Percentiles rank a stretch among this genome's conserved stretches.
These are phyloP conservation scores for Lipomyces spencermartinsiae DNA, from an alignment of 805 yeast species.

Conservation along the genomic window DNA sequence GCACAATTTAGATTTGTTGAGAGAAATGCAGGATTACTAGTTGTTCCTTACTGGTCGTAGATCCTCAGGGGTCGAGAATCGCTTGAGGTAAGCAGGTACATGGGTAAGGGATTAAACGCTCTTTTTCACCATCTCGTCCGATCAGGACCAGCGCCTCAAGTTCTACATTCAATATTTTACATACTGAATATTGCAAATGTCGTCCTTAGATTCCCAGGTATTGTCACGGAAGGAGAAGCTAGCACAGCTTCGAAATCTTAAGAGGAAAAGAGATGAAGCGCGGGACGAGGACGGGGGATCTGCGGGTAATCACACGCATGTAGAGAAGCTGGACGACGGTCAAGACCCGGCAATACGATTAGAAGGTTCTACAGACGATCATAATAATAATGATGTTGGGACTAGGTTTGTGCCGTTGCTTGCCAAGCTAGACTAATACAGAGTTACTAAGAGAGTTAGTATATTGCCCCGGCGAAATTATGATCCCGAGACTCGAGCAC, in stretches of 20 bases:
- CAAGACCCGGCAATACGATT: not conserved
- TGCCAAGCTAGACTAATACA: not conserved
- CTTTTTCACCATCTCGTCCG: not conserved
- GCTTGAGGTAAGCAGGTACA: too few relatives aligned
- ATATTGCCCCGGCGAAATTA: slow-evolving; percentile 41
- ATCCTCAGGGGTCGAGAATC: too few relatives aligned
- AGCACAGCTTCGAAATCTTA: slow-evolving; percentile 44
- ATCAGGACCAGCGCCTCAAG: not conserved
- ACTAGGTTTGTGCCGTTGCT: not conserved
- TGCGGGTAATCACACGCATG: not conserved
- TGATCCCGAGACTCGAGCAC: slow-evolving; percentile 42
- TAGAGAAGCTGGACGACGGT: not conserved
- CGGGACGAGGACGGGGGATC: not conserved
- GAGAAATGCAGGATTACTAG: too few relatives aligned
- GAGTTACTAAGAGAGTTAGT: slow-evolving; percentile 2
- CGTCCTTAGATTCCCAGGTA: slow-evolving; percentile 43
- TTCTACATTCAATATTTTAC: not conserved
- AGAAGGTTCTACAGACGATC: slow-evolving; percentile 4
- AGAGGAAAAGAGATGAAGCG: slow-evolving; percentile 37
- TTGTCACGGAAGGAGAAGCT: slow-evolving; percentile 44
- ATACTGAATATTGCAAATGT: slow-evolving; percentile 15
- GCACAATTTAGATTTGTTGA: too few relatives aligned
- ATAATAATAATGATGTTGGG: not conserved
- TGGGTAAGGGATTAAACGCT: too few relatives aligned
- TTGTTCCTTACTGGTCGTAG: too few relatives aligned